Evolutionary conservation across 2,329 filamentous ascomycete genomes (phyloP).

Genomic region (Neonectria sp.): DNA sequence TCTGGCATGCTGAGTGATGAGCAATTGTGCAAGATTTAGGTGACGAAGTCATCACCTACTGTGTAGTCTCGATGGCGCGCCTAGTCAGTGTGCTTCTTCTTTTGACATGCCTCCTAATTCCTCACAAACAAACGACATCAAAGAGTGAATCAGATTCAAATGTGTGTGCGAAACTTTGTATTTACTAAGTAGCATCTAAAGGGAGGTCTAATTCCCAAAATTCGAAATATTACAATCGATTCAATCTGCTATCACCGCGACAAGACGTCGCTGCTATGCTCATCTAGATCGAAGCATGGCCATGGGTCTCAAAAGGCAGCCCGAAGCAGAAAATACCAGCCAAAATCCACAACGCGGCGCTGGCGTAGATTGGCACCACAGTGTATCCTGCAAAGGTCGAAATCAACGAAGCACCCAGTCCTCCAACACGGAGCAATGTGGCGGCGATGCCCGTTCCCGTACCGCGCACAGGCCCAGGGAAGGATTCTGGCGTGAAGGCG

Average conservation of each 20-base stretch:
- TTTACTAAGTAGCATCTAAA: not conserved
- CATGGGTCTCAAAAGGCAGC: slow-evolving; percentile 62
- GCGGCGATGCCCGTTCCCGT: slow-evolving; percentile 65
- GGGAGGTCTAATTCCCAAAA: slow-evolving; percentile 29
- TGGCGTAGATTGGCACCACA: slow-evolving; percentile 60
- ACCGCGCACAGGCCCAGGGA: slow-evolving; percentile 67
- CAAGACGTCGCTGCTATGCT: not conserved
- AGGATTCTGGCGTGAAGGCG: slow-evolving; percentile 67
- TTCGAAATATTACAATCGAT: slow-evolving; percentile 35
- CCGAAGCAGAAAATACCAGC: slow-evolving; percentile 59
- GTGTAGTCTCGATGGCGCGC: too few species aligned
- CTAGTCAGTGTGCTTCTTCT: too few species aligned
- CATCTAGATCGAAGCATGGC: slow-evolving; percentile 51
- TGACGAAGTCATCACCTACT: too few species aligned
- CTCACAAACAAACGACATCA: not conserved
- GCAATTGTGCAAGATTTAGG: too few species aligned
- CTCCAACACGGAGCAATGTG: slow-evolving; percentile 55
- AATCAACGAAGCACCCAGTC: slow-evolving; percentile 59
- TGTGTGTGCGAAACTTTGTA: not conserved
- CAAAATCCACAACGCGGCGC: slow-evolving; percentile 60
- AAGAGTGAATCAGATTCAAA: not conserved
- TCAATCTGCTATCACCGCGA: not conserved
- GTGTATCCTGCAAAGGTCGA: slow-evolving; percentile 60
- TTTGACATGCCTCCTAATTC: not conserved
- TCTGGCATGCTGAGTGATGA: too few species aligned